Evolutionary conservation across 2,329 filamentous ascomycete genomes (phyloP).

Genomic region (Chaetomiaceae sp.): DNA sequence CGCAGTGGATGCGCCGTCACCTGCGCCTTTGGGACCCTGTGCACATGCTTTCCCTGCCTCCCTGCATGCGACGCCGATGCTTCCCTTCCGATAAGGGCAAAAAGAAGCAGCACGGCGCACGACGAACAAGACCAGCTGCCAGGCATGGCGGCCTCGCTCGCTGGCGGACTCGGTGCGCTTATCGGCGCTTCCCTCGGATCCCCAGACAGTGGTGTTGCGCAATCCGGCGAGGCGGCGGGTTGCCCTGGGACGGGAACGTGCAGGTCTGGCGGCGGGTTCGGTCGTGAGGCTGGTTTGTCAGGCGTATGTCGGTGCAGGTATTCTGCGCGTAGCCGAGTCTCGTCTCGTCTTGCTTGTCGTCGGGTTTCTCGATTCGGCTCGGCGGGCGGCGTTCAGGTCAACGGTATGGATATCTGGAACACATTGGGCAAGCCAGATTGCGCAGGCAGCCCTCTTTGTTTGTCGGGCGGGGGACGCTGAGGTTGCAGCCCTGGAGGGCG

Average conservation of each 20-base stretch:
- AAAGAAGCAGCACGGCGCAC: slow-evolving; percentile 24
- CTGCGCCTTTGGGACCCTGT: slow-evolving; percentile 27
- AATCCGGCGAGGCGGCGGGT: slow-evolving; percentile 5
- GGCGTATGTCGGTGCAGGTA: slow-evolving; percentile 2
- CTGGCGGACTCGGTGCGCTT: slow-evolving; percentile 11
- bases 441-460: slow-evolving; percentile 22
- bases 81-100: slow-evolving; percentile 23
- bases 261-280: no score
- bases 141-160: slow-evolving; percentile 23
- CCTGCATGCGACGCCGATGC: slow-evolving; percentile 25
- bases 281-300: no score
- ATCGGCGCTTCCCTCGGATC: slow-evolving; percentile 13
- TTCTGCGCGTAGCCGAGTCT: not conserved
- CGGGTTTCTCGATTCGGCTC: no score
- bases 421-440: no score
- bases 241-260: not conserved
- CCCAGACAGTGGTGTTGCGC: not conserved
- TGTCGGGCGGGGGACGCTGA: slow-evolving; percentile 15
- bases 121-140: slow-evolving; percentile 26
- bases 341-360: no score
- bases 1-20: slow-evolving; percentile 21
- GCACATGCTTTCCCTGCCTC: slow-evolving; percentile 24
- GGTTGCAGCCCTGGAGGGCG: slow-evolving; percentile 15
- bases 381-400: no score
- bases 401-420: no score